Percentiles rank a stretch among this genome's conserved stretches.
Evolutionary conservation across 108 stramenopile genomes (phyloP).

Genomic region (Discostella pseudostelligera): DNA sequence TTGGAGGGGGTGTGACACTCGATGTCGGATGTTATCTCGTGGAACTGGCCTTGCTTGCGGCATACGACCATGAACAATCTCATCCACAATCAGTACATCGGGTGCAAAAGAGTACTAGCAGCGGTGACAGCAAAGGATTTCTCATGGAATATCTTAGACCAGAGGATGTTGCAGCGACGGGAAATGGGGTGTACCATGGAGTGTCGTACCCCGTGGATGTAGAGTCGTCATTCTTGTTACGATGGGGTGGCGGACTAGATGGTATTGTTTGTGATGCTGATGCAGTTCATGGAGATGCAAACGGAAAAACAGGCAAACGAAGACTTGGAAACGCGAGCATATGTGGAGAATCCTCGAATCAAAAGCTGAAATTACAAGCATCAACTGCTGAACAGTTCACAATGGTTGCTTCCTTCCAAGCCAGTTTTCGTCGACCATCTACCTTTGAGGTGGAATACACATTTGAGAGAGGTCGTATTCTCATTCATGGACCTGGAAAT

Average conservation of each 20-base stretch:
- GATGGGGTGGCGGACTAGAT: conserved; percentile 30
- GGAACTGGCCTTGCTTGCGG: conserved; percentile 34
- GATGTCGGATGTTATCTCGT: conserved; percentile 42
- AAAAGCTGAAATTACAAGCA: background rate
- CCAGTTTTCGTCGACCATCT: conserved; percentile 31
- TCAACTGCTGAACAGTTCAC: conserved; percentile 11
- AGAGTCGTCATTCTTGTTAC: conserved; percentile 30
- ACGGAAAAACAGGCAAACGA: background rate
- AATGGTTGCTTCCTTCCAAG: conserved; percentile 34
- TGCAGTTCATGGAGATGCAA: background rate
- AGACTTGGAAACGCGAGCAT: conserved; percentile 6
- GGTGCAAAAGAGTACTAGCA: background rate
- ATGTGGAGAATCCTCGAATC: background rate
- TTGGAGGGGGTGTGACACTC: conserved; percentile 33
- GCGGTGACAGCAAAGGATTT: background rate
- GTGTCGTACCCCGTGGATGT: conserved; percentile 34
- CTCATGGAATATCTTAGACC: conserved; percentile 4
- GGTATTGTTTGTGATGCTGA: conserved; percentile 14
- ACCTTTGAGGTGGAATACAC: conserved; percentile 35
- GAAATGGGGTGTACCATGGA: conserved; percentile 27
- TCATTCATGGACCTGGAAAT: conserved; percentile 31
- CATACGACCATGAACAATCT: conserved; percentile 27
- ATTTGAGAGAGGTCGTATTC: conserved; percentile 27
- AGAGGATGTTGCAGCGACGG: conserved; percentile 18
- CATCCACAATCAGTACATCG: background rate